Percentiles rank a stretch among this genome's conserved stretches.
Evolutionary conservation across 495 filamentous ascomycete species (phyloP).

Genomic region (Pseudevernia furfuracea): DNA sequence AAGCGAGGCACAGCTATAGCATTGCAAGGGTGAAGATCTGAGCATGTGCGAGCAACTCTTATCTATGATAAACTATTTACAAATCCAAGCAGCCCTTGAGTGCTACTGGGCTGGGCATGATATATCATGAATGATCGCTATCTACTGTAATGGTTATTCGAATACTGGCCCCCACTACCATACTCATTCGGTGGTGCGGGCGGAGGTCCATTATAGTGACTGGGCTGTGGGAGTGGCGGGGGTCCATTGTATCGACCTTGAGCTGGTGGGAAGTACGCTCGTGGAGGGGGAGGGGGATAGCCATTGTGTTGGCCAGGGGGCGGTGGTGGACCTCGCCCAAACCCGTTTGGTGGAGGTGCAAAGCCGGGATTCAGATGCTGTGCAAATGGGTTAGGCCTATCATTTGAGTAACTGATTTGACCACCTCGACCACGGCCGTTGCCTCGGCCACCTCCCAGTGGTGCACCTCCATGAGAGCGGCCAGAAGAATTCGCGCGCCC

Average conservation of each 20-base stretch:
- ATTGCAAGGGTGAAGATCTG: neutral
- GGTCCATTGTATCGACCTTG: too few relatives aligned
- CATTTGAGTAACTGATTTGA: conserved; percentile 41
- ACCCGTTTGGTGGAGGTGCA: conserved; percentile 30
- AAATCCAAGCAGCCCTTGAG: neutral
- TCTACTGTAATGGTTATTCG: conserved; percentile 12
- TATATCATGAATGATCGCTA: neutral
- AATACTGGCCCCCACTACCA: conserved; percentile 5
- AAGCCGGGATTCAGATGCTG: conserved; percentile 47
- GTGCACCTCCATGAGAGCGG: conserved; percentile 56
- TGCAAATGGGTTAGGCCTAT: conserved; percentile 47
- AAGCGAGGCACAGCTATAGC: neutral
- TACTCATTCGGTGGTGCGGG: conserved; percentile 9
- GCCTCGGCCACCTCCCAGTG: conserved; percentile 41
- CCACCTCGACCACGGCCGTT: conserved; percentile 43
- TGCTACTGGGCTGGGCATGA: neutral
- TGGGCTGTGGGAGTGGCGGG: conserved; percentile 16
- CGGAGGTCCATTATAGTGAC: conserved; percentile 13
- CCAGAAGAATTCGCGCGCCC: conserved; percentile 53
- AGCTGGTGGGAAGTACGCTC: conserved; percentile 14
- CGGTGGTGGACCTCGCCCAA: conserved; percentile 20
- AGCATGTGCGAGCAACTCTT: neutral
- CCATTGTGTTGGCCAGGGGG: conserved; percentile 14
- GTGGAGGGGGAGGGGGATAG: conserved; percentile 11
- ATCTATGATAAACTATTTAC: neutral